Percentiles rank a stretch among this genome's conserved stretches.
phyloP scores from a whole-genome alignment of 106 monocot genomes.

The Dendrobium nobile region DNA sequence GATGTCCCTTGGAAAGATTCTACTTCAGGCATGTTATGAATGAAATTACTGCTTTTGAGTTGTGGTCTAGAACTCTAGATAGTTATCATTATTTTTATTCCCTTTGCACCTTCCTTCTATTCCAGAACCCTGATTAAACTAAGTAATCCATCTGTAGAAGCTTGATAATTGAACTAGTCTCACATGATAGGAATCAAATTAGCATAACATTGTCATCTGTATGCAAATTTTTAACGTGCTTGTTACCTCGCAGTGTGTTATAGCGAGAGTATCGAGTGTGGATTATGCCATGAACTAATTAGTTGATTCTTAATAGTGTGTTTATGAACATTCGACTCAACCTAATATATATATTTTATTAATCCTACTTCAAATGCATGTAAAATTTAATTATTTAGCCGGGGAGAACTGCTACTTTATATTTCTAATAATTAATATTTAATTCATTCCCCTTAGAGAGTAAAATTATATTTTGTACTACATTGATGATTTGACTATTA shows the following conservation, averaged over 20 bases:
- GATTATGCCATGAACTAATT: background rate
- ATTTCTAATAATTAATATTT: too few species aligned
- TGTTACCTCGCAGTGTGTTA: background rate
- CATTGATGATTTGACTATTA: background rate
- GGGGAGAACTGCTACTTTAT: too few species aligned
- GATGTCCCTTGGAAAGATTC: slow-evolving; percentile 92
- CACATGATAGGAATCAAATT: slow-evolving; percentile 1
- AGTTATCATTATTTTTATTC: background rate
- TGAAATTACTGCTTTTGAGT: background rate
- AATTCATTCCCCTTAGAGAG: too few species aligned
- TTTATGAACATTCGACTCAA: too few species aligned
- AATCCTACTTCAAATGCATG: background rate
- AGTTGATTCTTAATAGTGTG: background rate
- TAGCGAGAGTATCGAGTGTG: background rate
- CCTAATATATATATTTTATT: background rate
- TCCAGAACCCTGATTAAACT: background rate
- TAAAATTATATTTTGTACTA: too few species aligned
- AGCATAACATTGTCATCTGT: background rate
- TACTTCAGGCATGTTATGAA: slow-evolving; percentile 76
- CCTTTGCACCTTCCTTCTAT: background rate
- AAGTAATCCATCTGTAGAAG: background rate
- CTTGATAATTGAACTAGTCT: background rate
- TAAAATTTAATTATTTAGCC: background rate
- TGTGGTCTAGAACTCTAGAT: background rate
- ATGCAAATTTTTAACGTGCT: background rate